Conservation (phyloP, 2,329 filamentous ascomycete genomes). For the Plectosphaerella plurivora region DNA sequence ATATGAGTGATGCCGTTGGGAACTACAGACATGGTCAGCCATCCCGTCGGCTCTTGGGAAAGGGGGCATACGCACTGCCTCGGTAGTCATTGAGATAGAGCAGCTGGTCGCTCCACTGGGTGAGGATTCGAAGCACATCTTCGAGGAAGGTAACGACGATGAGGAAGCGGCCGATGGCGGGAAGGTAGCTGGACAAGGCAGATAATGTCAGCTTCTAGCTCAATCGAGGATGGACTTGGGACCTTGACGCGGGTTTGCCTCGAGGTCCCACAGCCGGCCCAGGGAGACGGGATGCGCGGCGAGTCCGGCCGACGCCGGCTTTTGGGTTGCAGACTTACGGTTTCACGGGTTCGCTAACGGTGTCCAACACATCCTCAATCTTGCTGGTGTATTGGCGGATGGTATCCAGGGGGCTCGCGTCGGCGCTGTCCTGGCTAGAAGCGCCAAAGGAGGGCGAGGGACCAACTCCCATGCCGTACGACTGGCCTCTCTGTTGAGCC, state of each 20-base stretch:
- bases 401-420: conserved; percentile 77
- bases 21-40: conserved; percentile 49
- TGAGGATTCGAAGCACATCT: conserved; percentile 91
- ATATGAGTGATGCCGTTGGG: conserved; percentile 83
- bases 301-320: conserved; percentile 1
- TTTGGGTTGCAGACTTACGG: conserved; percentile 54
- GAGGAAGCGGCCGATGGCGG: conserved; percentile 91
- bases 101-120: conserved; percentile 95
- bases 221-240: not conserved
- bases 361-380: conserved; percentile 92
- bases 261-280: not conserved
- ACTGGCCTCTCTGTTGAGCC: conserved; percentile 14
- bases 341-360: conserved; percentile 83
- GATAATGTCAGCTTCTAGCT: conserved; percentile 16
- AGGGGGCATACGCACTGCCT: conserved; percentile 64
- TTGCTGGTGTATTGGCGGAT: conserved; percentile 96
- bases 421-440: conserved; percentile 20
- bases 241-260: conserved; percentile 1
- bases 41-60: not conserved
- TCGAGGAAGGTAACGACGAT: conserved; percentile 99
- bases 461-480: conserved; percentile 13
- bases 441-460: conserved; percentile 11
- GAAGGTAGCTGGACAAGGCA: conserved; percentile 65
- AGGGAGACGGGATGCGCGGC: not conserved
- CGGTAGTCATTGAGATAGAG: conserved; percentile 89